Evolutionary conservation across 2,329 filamentous ascomycete genomes (phyloP), one percentile per base, ranked within the genome.

Genomic region (Thermothelomyces thermophilus): DNA sequence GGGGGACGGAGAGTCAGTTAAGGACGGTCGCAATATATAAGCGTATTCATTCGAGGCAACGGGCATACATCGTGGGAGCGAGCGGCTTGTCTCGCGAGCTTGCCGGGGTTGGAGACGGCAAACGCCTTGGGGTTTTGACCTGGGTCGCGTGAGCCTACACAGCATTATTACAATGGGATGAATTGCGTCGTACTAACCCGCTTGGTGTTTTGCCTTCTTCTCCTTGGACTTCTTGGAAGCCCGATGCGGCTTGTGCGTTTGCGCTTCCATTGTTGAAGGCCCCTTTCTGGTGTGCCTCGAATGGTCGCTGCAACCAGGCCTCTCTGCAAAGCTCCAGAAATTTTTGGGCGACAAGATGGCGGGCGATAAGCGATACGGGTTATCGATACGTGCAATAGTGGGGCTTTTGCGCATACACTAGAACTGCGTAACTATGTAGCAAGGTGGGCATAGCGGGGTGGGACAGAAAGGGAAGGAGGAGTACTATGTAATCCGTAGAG

Each of bases 121-220:
- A 95, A 96, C 13, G 90, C 90, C 71, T 95, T 96, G 2, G 89
- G 87, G 65, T 95, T 95, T 56, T 74, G 76, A 48, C 87, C 87
- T 83, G 62, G 56, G 52, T 37, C 41, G 44, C 47, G 17, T 47
- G 57, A 66, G 54, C 66, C 57, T 39, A 16, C 35, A 13, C n/a
- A 5, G n/a, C n/a, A 8, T 41, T 19, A 28, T 36, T 16, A 17
- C 20, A 20, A 37, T 16, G n/a, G 17, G n/a, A 5, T 16, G 26
- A 41, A 6, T 28, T 20, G 8, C 7, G 13, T 22, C 4, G 16
- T 14, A 47, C 46, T 28, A 11, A 80, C 79, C 82, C 65, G 81
- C 83, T 37, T 82, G 68, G 41, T 72, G 70, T 58, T 63, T 69
- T 75, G 94, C 94, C 76, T 94, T 95, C 70, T 91, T 87, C 55